Evolutionary conservation across 2,329 filamentous ascomycete genomes (phyloP), one percentile per base, ranked within the genome.

Genomic region (Penicillium sp.): DNA sequence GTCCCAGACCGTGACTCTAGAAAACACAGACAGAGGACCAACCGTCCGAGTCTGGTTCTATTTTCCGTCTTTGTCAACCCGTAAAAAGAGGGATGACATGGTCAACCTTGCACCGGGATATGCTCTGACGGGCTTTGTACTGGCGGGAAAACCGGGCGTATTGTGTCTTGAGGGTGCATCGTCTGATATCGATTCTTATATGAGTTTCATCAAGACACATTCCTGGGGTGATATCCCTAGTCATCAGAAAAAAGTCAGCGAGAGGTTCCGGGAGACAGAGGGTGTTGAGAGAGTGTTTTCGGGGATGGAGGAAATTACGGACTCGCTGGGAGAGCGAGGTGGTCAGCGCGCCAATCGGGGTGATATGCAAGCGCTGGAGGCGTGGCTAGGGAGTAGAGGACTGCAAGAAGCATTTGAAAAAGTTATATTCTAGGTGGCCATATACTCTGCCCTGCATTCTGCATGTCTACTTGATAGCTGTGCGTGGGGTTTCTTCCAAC

Each of bases 171-270:
- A 73, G 55, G 2, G 72, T 79, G 67, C 53, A 0, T 80, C 82
- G 0, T 49, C 64, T 8, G 67, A 74, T 27, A 78, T 86, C 2
- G 83, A 86, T 55, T 79, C 78, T 10, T 86, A 85, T 62, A 86
- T 86, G 84, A 81, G 77, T 29, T 86, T 83, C 56, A 86, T 86
- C 72, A 86, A 86, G 70, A 86, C 83, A 6, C 81, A 86, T 62
- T 84, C 82, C 53, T 86, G 84, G 84, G 81, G 83, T 0, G 84
- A 86, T 67, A 86, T 86, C 6, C 84, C 84, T 0, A 77, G 82
- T 19, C 79, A 85, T 57, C 84, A 86, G 60, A 86, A 86, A 62
- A 86, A 86, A 63, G 83, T 86, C 38, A 85, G 81, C 66, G 84
- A 86, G 72, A 70, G 70, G 10, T 74, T 69, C 56, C 66, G 71